Conservation (phyloP, 208 protist species). For the Tritrichomonas foetus region DNA sequence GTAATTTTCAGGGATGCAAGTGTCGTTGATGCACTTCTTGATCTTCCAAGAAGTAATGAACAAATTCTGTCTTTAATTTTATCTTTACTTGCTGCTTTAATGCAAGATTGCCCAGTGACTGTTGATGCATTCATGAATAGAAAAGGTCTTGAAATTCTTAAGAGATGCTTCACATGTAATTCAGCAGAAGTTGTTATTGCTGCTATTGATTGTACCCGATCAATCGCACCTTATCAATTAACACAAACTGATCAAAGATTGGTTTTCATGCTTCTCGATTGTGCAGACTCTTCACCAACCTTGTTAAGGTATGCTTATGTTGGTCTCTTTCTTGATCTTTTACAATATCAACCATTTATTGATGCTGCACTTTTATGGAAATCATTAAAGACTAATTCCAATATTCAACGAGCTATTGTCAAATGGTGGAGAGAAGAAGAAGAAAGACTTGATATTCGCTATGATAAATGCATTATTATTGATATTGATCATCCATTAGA, state of each 20-base stretch:
- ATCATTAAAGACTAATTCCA: conserved; percentile 7
- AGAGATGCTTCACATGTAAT: background rate
- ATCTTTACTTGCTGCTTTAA: background rate
- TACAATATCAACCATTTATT: background rate
- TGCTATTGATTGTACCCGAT: background rate
- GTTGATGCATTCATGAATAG: background rate
- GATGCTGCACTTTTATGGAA: background rate
- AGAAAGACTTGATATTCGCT: conserved; percentile 9
- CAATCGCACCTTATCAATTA: background rate
- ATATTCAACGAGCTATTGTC: conserved; percentile 12
- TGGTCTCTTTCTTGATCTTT: conserved; percentile 6
- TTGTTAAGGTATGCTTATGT: background rate
- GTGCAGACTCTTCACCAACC: background rate
- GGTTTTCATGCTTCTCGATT: conserved; percentile 11
- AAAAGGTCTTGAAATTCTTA: background rate
- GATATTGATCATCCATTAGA: background rate
- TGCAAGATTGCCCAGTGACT: background rate
- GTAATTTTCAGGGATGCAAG: background rate
- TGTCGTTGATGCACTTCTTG: background rate
- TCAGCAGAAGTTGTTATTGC: background rate
- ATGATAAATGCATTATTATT: conserved; percentile 29
- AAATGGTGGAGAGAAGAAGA: conserved; percentile 34
- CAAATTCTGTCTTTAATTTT: conserved; percentile 2
- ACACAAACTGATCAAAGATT: conserved; percentile 3
- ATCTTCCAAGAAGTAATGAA: background rate